phyloP scores from a whole-genome alignment of 306 rosid genomes.

The Heteromeles arbutifolia region DNA sequence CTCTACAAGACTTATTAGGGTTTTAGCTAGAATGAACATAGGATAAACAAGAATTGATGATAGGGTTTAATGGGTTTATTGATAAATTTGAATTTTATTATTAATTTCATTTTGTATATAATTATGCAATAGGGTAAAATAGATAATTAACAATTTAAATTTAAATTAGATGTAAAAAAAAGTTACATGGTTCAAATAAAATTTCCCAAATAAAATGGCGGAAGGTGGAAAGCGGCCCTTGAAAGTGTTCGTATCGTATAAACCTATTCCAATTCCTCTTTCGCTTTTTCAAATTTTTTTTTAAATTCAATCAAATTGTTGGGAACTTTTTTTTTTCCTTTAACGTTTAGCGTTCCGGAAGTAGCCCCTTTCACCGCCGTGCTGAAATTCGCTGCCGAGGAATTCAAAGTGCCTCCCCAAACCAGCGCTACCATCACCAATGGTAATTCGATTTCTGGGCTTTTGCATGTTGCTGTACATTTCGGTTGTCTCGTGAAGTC shows the following conservation, averaged over 20 bases:
- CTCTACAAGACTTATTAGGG: no score
- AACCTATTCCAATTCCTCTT: neutral
- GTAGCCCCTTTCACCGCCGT: conserved; percentile 98
- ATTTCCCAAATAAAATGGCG: no score
- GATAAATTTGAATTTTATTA: no score
- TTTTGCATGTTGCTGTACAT: neutral
- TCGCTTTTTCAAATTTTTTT: neutral
- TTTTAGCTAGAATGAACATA: no score
- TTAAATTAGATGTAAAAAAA: no score
- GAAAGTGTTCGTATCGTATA: conserved; percentile 60
- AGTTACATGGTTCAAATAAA: no score
- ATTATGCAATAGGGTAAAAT: no score
- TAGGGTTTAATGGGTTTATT: no score
- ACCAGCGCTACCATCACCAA: conserved; percentile 97
- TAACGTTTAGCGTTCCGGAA: conserved; percentile 94
- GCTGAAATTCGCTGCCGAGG: conserved; percentile 90
- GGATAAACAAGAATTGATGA: no score
- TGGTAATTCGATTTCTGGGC: conserved; percentile 33
- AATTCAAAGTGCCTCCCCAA: conserved; percentile 97
- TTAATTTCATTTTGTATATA: no score
- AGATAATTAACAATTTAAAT: no score
- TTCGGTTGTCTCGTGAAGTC: neutral
- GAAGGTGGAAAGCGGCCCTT: conserved; percentile 54
- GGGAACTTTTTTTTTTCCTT: neutral
- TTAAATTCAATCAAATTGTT: neutral